phyloP scores from a whole-genome alignment of 2,329 filamentous ascomycete species.

The Dactylellina drechsleri region DNA sequence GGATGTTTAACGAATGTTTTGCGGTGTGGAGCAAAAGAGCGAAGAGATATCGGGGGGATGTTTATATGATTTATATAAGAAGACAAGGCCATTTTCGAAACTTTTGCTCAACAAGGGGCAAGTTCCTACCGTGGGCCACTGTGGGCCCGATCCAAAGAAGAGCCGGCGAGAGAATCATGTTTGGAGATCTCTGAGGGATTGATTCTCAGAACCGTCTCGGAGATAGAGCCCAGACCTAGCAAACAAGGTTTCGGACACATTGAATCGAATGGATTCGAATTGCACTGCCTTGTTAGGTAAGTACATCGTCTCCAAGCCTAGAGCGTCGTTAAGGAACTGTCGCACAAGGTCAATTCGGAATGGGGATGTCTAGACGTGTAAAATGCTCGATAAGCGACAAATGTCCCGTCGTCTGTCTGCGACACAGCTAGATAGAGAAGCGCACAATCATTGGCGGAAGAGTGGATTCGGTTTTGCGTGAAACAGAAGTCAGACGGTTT shows the following conservation, averaged over 20 bases:
- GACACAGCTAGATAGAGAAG: constrained; percentile 25
- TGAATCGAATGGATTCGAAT: not conserved
- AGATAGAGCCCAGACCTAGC: constrained; percentile 36
- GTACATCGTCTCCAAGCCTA: no score
- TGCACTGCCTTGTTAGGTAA: constrained; percentile 35
- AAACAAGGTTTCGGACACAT: constrained; percentile 43
- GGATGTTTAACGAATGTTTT: constrained; percentile 31
- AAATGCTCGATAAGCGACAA: constrained; percentile 38
- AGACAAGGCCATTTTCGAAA: no score
- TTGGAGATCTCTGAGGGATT: not conserved
- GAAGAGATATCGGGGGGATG: constrained; percentile 22
- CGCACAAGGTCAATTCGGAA: not conserved
- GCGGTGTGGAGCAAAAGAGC: constrained; percentile 40
- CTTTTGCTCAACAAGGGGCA: constrained; percentile 22
- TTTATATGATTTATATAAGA: constrained; percentile 38
- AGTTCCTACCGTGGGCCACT: not conserved
- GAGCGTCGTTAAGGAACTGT: no score
- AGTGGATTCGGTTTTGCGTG: constrained; percentile 3
- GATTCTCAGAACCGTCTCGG: constrained; percentile 41
- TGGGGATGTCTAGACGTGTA: not conserved
- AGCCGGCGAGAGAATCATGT: not conserved
- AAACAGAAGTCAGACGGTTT: constrained; percentile 51
- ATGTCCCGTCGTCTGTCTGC: constrained; percentile 27
- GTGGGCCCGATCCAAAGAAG: constrained; percentile 13
- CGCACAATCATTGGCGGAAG: constrained; percentile 18